These are phyloP conservation scores for Colletotrichum incanum DNA, from an alignment of 2,329 filamentous ascomycete species.

Conservation along the genomic window DNA sequence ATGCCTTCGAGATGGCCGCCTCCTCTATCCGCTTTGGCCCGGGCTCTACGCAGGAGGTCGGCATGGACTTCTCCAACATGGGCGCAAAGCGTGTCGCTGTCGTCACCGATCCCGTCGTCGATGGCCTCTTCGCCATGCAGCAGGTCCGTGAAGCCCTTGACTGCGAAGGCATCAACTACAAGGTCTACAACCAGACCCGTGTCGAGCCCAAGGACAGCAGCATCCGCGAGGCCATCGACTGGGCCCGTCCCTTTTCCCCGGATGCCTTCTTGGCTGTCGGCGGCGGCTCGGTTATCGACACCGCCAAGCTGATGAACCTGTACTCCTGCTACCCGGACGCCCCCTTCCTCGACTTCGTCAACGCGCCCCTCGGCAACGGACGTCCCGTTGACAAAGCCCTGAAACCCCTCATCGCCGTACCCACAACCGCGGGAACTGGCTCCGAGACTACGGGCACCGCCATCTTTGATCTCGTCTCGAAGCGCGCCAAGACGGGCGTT, in stretches of 20 bases:
- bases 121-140: constrained; percentile 88
- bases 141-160: constrained; percentile 87
- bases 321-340: constrained; percentile 93
- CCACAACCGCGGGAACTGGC: constrained; percentile 87
- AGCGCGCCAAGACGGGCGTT: constrained; percentile 94
- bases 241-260: constrained; percentile 83
- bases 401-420: constrained; percentile 84
- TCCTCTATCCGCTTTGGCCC: constrained; percentile 95
- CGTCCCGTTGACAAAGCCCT: constrained; percentile 80
- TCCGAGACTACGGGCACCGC: constrained; percentile 98
- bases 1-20: constrained; percentile 98
- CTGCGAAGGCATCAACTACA: constrained; percentile 83
- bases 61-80: constrained; percentile 97
- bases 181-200: constrained; percentile 84
- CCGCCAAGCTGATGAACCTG: constrained; percentile 98
- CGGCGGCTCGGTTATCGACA: constrained; percentile 96
- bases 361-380: constrained; percentile 91
- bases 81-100: constrained; percentile 90
- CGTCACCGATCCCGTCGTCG: constrained; percentile 89
- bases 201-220: constrained; percentile 97
- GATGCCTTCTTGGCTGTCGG: constrained; percentile 96
- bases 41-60: constrained; percentile 94
- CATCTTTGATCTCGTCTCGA: constrained; percentile 94
- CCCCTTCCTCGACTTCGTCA: constrained; percentile 97
- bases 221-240: constrained; percentile 90